Evolutionary conservation across 257 asterid species (phyloP), one percentile per base, ranked within the genome.

Genomic region (Solanum rostratum): DNA sequence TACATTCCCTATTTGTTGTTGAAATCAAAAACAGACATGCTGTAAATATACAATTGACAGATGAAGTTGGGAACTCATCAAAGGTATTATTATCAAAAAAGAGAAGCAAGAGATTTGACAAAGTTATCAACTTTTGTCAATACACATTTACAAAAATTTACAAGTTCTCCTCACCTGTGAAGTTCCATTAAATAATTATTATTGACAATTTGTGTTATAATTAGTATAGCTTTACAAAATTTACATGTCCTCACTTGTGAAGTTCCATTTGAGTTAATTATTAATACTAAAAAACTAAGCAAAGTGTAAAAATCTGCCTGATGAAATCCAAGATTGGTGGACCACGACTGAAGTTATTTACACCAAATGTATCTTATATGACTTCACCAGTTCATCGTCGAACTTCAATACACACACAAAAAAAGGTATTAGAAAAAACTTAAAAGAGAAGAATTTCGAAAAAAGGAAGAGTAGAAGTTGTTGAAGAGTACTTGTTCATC

Each of bases 311-410:
- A 49, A 73, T 81, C 57, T 54, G 57, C 62, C n/a, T 65, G 74
- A 46, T 92, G 91, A 92, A 66, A 89, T 90, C 98, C 76, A 68
- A 68, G 76, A 68, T 33, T 68, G 76, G 76, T 68, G 76, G 8
- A 68, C n/a, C 15, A 8, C 24, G 43, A 84, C 93, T 93, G 89
- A 92, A 95, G 46, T 95, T 92, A 88, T 92, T 91, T 24, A 95
- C 95, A 22, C 93, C 76, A 68, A 66, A 88, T 13, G 93, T 92
- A 60, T 90, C 98, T 29, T 93, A 87, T 0, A 94, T 69, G 50
- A 88, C 27, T 92, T 94, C 76, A 91, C 80, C 88, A 52, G 62
- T 50, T 50, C 81, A 24, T 92, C 94, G 82, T 95, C 52, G 4
- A 65, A 83, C 57, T 70, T 4, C 66, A 78, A 50, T n/a, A 33